Evolutionary conservation across 208 protist genomes (phyloP), one percentile per base, ranked within the genome.

Genomic region (Crithidia fasciculata): DNA sequence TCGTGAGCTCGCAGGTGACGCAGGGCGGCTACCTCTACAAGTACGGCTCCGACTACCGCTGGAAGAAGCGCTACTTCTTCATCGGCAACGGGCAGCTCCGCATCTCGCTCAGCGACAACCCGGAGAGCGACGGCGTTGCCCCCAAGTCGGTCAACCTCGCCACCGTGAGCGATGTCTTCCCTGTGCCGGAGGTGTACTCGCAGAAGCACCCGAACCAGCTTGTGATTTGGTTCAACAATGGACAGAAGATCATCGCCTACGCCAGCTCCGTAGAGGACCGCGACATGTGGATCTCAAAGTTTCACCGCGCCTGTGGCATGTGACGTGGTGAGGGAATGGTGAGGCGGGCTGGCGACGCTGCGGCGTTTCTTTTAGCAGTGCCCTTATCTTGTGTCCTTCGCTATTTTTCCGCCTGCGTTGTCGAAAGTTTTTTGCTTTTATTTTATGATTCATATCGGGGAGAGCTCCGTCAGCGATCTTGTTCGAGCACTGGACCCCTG

Each of bases 151-250:
- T 83, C 18, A 87, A 78, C 69, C 72, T 95, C 61, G 86, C 90
- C 64, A 92, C 88, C 45, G 74, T 95, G 50, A 93, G 81, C 68
- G 91, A 93, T 64, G 86, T 92, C 15, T 93, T 95, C 60, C 91
- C 91, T 16, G 91, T 93, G 6, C 91, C 91, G 18, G 88, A 93
- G 64, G 91, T 88, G 63, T 95, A 95, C 77, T 93, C 86, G 61
- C 86, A 88, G 54, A 91, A 88, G 15, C 88, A 93, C 61, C 91
- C 91, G n/a, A 84, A 91, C 64, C 91, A 95, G 74, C 76, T 95
- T 15, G 91, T 95, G 40, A 88, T 95, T 70, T 95, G 91, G 88
- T 95, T 95, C 78, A 93, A 82, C 68, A 95, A 95, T 72, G 91
- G 91, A 15, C 88, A 95, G 68, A 95, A 95, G 72, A 95, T 95